Conservation (phyloP, 2,329 filamentous ascomycete species). For the Aspergillus amoenus region DNA sequence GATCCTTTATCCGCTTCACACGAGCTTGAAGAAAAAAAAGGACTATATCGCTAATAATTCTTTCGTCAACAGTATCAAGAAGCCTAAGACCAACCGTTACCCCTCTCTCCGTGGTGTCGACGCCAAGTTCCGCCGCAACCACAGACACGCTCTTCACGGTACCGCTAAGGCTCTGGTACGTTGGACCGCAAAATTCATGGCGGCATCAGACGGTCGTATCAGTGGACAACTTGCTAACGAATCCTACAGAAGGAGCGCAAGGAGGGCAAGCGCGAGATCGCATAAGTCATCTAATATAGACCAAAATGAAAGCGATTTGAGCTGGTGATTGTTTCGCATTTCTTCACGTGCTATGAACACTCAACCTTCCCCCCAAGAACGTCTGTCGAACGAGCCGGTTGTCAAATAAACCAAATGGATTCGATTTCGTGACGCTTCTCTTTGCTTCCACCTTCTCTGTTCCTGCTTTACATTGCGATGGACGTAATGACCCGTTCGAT, state of each 20-base stretch:
- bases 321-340: constrained; percentile 26
- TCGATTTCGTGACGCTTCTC: constrained; percentile 19
- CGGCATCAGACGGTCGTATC: neutral
- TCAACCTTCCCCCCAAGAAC: constrained; percentile 19
- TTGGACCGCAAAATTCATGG: constrained; percentile 23
- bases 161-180: constrained; percentile 96
- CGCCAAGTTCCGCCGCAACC: constrained; percentile 99
- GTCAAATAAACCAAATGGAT: constrained; percentile 26
- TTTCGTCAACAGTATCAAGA: constrained; percentile 80
- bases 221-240: constrained; percentile 32
- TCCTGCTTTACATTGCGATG: neutral
- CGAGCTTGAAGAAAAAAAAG: neutral
- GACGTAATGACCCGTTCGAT: neutral
- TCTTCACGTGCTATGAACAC: constrained; percentile 31
- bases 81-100: constrained; percentile 99
- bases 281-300: constrained; percentile 56
- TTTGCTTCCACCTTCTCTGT: neutral
- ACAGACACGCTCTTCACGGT: constrained; percentile 99
- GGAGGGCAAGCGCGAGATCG: constrained; percentile 90
- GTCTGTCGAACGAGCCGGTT: constrained; percentile 20
- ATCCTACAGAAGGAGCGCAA: constrained; percentile 84
- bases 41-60: constrained; percentile 22
- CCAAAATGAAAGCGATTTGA: constrained; percentile 34
- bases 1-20: neutral
- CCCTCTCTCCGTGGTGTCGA: constrained; percentile 98